Base-by-base conservation (phyloP, 495 filamentous ascomycete genomes). In the Ascodesmis nigricans region DNA sequence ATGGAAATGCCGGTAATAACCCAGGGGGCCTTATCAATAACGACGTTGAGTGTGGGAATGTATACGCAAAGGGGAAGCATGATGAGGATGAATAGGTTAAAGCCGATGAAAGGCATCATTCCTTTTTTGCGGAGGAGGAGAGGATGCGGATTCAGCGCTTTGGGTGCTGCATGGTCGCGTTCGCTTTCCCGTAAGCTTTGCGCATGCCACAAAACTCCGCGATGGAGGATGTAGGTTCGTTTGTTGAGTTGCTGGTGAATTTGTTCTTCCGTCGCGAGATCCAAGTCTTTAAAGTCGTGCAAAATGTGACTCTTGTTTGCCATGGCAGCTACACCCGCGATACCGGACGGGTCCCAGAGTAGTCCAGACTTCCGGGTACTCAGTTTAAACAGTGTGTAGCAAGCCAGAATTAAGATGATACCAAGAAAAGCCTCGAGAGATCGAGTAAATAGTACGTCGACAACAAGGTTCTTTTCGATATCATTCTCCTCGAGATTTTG, bases 271-370 rank as follows among this genome's bases (percentile, higher is more conserved):
- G 54, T 61, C 5, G 69, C 72, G 0, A 65, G 64, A 47, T 80
- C 75, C 51, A 78, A 61, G 40, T 71, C 69, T 41, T 69, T 68
- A 42, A 80, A 78, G 45, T 80, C 75, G 52, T 65, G 69, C 38
- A 78, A 58, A 52, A 80, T 76, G 44, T 78, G 74, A 34, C 61
- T 64, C 36, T 64, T 64, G 15, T 67, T 73, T 1, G 75, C 72
- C 72, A 80, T 77, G 18, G 72, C 64, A 10, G 75, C 75, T 7
- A 80, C 61, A 15, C 75, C 75, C 4, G 74, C 73, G 33, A 80
- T 75, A 9, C 75, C 75, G 31, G 68, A 73, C 4, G 75, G 73
- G 45, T 78, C 75, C 15, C 65, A 62, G 1, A 69, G 46, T 5
- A 80, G 61, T 0, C 75, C 75, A 10, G 69, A 73, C 20, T 62